Conservation (phyloP, 2,329 filamentous ascomycete species). For the Penicillium sp. region DNA sequence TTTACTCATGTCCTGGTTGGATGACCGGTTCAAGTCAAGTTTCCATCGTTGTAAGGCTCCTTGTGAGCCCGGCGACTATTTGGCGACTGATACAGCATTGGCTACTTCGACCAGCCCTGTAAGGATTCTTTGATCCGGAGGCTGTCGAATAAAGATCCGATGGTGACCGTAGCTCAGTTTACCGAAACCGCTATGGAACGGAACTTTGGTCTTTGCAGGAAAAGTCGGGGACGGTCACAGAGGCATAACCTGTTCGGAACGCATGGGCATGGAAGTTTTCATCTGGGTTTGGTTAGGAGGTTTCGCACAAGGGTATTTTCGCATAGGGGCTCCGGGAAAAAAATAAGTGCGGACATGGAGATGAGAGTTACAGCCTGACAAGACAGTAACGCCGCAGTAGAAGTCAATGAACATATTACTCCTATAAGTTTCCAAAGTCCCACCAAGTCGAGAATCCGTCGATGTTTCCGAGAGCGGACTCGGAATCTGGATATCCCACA, state of each 20-base stretch:
- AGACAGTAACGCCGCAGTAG: constrained; percentile 8
- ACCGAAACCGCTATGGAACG: constrained; percentile 55
- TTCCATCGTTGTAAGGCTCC: constrained; percentile 64
- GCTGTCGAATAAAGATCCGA: constrained; percentile 59
- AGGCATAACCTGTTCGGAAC: constrained; percentile 7
- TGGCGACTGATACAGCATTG: constrained; percentile 62
- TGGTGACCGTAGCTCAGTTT: constrained; percentile 60
- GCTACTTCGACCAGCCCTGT: constrained; percentile 64
- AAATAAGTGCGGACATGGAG: not conserved
- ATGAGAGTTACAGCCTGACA: constrained; percentile 4
- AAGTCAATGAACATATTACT: constrained; percentile 23
- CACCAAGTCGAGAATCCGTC: constrained; percentile 36
- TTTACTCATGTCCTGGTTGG: constrained; percentile 64
- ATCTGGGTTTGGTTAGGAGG: constrained; percentile 1
- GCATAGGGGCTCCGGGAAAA: constrained; percentile 6
- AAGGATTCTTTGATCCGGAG: constrained; percentile 59
- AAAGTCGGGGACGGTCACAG: constrained; percentile 38
- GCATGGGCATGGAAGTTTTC: not conserved
- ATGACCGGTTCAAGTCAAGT: constrained; percentile 65
- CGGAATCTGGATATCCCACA: constrained; percentile 27
- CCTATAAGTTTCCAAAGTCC: constrained; percentile 35
- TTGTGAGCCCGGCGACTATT: constrained; percentile 53
- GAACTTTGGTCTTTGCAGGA: constrained; percentile 54
- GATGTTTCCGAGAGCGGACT: constrained; percentile 26
- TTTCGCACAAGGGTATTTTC: constrained; percentile 14